Base-by-base conservation (phyloP, 2,329 filamentous ascomycete species). In the Xylariaceae sp. region DNA sequence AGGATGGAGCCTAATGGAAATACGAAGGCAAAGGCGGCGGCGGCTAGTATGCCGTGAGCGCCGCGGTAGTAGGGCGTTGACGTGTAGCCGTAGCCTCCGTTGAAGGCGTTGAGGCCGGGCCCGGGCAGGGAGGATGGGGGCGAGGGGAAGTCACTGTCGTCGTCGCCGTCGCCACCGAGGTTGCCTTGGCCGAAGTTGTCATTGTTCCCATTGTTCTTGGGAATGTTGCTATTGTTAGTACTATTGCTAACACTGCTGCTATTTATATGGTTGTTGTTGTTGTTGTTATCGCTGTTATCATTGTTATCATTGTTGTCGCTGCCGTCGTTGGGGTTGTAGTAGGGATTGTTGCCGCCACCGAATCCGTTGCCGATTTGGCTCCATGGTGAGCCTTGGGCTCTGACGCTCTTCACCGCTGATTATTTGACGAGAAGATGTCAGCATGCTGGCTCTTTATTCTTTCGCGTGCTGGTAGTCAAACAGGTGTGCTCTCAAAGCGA, bases 1-100 rank as follows among this genome's bases (percentile, higher is more conserved):
- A 75, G 40, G 44, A 77, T 70, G 1, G 74, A 68, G 46, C 76
- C 75, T 19, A 74, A 48, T 2, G 76, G 76, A 60, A 78, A 76
- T 19, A 78, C 59, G 26, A 72, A 60, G 8, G 72, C 72, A 53
- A 78, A 73, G 30, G 72, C 71, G 4, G 74, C 19, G 6, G 70
- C 63, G 5, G 71, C 73, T 3, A 78, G 59, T 32, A 73, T 67
- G 11, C 74, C 74, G 65, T 78, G 76, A 31, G 71, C 60, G 3
- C 61, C 68, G 30, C 73, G 69, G 44, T 68, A 67, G 51, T 60
- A 59, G 37, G 62, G 59, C n/a, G 69, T 68, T 4, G 53, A 35
- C 1, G 59, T 35, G 43, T 69, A 53, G 50, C 68, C 66, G 62
- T 72, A 67, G 47, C 63, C 64, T 6, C 52, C 35, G 40, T 51